These are phyloP conservation scores for Elaeagnus macrophylla DNA, from an alignment of 306 rosid species.

Conservation along the genomic window DNA sequence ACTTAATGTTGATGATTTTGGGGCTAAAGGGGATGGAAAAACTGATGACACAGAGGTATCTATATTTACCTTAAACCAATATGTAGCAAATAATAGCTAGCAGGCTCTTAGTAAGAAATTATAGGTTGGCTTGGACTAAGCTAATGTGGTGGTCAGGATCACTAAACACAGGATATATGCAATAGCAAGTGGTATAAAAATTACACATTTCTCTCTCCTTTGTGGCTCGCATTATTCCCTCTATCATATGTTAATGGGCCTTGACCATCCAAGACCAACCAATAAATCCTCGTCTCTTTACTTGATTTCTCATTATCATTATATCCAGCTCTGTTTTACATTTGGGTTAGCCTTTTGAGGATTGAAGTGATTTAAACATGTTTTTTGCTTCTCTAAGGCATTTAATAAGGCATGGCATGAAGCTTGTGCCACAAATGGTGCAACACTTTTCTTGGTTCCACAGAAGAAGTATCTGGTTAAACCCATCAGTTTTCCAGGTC, in stretches of 20 bases:
- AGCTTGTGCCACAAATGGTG: constrained; percentile 40
- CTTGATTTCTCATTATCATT: too few relatives aligned
- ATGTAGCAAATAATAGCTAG: not conserved
- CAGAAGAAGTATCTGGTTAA: constrained; percentile 36
- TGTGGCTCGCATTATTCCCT: too few relatives aligned
- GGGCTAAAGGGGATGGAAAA: constrained; percentile 49
- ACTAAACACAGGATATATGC: too few relatives aligned
- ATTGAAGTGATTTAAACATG: too few relatives aligned
- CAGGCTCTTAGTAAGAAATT: not conserved
- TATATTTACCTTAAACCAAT: not conserved
- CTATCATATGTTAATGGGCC: too few relatives aligned
- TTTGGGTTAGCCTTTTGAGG: too few relatives aligned
- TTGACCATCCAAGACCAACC: too few relatives aligned
- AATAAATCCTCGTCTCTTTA: too few relatives aligned
- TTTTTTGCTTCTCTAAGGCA: constrained; percentile 30
- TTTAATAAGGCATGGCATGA: constrained; percentile 60
- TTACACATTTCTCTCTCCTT: too few relatives aligned
- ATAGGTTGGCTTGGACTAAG: not conserved
- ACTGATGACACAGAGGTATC: constrained; percentile 52
- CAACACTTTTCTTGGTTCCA: constrained; percentile 33
- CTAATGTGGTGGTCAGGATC: too few relatives aligned
- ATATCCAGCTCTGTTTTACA: too few relatives aligned
- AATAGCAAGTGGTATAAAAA: too few relatives aligned
- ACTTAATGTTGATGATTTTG: constrained; percentile 45
- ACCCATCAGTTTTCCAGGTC: constrained; percentile 64